phyloP scores from a whole-genome alignment of 2,329 filamentous ascomycete species.

The Graphilbum ipis-grandicollis region DNA sequence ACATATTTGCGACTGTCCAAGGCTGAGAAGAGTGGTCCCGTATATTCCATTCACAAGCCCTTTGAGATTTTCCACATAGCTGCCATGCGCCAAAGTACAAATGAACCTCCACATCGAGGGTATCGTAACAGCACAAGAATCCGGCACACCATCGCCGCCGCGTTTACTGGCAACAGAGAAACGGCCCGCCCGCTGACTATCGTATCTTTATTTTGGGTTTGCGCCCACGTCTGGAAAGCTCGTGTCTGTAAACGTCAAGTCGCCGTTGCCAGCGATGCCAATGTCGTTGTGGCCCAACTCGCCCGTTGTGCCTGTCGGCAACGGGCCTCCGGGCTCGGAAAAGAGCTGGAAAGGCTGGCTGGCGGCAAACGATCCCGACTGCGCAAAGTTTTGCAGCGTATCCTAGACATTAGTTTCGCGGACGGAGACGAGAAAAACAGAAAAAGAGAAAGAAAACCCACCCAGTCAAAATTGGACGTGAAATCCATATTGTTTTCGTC shows the following conservation, averaged over 20 bases:
- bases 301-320: not conserved
- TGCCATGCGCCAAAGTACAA: too few species aligned
- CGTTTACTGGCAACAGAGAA: too few species aligned
- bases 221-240: not conserved
- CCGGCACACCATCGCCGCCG: too few species aligned
- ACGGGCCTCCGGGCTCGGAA: not conserved
- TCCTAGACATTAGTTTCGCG: too few species aligned
- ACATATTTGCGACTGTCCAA: too few species aligned
- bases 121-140: too few species aligned
- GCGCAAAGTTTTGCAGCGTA: conserved; percentile 38
- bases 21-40: conserved; percentile 3
- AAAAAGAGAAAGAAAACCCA: conserved; percentile 18
- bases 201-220: too few species aligned
- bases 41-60: not conserved
- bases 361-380: conserved; percentile 33
- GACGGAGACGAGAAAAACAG: not conserved
- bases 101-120: too few species aligned
- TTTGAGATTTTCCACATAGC: too few species aligned
- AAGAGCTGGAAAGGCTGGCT: conserved; percentile 37
- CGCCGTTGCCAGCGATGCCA: too few species aligned
- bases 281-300: too few species aligned
- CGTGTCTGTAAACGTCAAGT: not conserved
- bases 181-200: too few species aligned
- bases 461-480: conserved; percentile 39
- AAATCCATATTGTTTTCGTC: conserved; percentile 24